Conservation (phyloP, 305 asterid genomes). For the Fraxinus xanthoxyloides region DNA sequence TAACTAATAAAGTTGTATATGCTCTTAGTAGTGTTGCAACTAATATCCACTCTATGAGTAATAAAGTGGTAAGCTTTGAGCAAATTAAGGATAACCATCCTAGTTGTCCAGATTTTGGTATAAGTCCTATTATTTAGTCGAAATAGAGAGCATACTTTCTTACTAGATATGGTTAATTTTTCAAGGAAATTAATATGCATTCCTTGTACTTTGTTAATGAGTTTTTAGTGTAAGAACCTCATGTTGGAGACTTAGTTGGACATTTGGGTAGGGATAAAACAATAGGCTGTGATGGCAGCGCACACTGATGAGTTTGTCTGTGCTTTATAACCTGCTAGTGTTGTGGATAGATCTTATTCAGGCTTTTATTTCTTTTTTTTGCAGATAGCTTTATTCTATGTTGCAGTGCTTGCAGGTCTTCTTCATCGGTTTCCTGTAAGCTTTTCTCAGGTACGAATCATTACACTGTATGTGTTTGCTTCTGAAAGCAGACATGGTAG, state of each 20-base stretch:
- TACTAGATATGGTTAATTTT: background rate
- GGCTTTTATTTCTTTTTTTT: conserved; percentile 25
- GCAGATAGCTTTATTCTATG: conserved; percentile 88
- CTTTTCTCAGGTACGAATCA: conserved; percentile 75
- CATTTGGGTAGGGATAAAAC: background rate
- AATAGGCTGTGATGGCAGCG: background rate
- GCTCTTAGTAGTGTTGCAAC: background rate
- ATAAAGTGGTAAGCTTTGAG: background rate
- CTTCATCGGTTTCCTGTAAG: conserved; percentile 88
- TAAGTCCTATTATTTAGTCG: background rate
- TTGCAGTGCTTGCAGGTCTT: conserved; percentile 92
- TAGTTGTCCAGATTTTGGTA: background rate
- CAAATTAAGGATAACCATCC: background rate
- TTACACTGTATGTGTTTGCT: conserved; percentile 5
- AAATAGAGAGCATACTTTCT: background rate
- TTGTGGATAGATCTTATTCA: conserved; percentile 17
- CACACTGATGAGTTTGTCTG: background rate
- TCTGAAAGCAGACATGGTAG: conserved; percentile 17
- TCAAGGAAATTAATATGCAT: background rate
- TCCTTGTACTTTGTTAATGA: background rate
- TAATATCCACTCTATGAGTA: background rate
- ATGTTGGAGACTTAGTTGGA: background rate
- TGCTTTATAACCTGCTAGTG: background rate
- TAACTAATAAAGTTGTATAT: background rate
- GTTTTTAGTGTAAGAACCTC: background rate